Percentiles rank a stretch among this genome's conserved stretches.
Evolutionary conservation across 306 rosid genomes (phyloP).

Genomic region (Dryas octopetala): DNA sequence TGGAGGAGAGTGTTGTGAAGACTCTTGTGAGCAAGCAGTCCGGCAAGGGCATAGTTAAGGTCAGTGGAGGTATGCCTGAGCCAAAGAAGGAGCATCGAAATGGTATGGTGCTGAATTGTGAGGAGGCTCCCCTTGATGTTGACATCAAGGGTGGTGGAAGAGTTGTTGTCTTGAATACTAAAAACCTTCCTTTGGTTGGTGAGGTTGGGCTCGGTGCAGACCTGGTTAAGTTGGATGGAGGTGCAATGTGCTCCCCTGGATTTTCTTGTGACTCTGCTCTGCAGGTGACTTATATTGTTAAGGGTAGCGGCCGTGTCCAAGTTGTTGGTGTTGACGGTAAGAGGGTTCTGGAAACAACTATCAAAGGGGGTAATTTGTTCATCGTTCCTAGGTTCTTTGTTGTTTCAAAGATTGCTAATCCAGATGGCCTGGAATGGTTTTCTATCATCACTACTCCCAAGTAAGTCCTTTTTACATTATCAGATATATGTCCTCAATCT

Average conservation of each 20-base stretch:
- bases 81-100: constrained; percentile 53
- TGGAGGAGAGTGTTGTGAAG: constrained; percentile 51
- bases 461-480: constrained; percentile 28
- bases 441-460: constrained; percentile 80
- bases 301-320: constrained; percentile 73
- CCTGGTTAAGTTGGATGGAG: constrained; percentile 71
- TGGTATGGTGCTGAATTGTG: constrained; percentile 71
- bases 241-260: constrained; percentile 84
- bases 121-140: constrained; percentile 77
- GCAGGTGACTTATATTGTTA: constrained; percentile 75
- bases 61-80: constrained; percentile 47
- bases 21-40: constrained; percentile 54
- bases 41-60: constrained; percentile 56
- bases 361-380: constrained; percentile 71
- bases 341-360: constrained; percentile 69
- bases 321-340: constrained; percentile 72
- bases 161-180: constrained; percentile 75
- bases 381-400: constrained; percentile 82
- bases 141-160: constrained; percentile 73
- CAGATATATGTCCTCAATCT: background rate
- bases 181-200: constrained; percentile 81
- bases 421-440: constrained; percentile 86
- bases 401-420: constrained; percentile 79
- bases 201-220: constrained; percentile 80
- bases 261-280: constrained; percentile 79